Percentiles rank a stretch among this genome's conserved stretches.
These are phyloP conservation scores for Scheffersomyces coipomensis DNA, from an alignment of 805 yeast genomes.

Conservation along the genomic window DNA sequence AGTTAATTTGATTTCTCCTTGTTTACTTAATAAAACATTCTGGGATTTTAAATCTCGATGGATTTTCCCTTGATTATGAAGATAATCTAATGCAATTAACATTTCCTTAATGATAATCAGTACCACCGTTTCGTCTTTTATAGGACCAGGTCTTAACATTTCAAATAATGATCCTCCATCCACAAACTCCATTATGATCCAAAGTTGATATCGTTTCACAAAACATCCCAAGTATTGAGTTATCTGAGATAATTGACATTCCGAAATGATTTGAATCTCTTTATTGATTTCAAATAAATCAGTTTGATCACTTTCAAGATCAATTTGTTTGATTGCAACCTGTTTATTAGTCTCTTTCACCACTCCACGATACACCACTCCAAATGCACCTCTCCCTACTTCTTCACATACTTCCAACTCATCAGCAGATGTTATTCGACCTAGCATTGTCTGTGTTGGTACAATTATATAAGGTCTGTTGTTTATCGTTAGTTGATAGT, in stretches of 20 bases:
- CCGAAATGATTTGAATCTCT: conserved; percentile 68
- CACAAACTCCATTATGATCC: conserved; percentile 82
- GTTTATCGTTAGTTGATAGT: too few relatives aligned
- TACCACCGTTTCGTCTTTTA: conserved; percentile 50
- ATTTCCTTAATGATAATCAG: conserved; percentile 55
- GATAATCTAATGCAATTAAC: conserved; percentile 58
- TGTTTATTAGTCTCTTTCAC: conserved; percentile 42
- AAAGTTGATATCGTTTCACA: conserved; percentile 63
- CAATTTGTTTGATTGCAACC: conserved; percentile 67
- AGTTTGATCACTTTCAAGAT: conserved; percentile 60
- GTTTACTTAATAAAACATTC: conserved; percentile 33
- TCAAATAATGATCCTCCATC: conserved; percentile 78
- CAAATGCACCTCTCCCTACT: conserved; percentile 78
- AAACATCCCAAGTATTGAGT: conserved; percentile 73
- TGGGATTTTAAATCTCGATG: conserved; percentile 55
- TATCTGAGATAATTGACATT: conserved; percentile 60
- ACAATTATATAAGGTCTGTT: too few relatives aligned
- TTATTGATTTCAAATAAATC: conserved; percentile 71
- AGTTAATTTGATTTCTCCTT: conserved; percentile 42
- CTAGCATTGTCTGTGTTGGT: neutral
- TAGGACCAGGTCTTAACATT: conserved; percentile 56
- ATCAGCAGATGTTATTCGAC: conserved; percentile 28
- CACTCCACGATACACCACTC: conserved; percentile 67
- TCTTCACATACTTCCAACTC: conserved; percentile 47
- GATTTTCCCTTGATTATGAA: conserved; percentile 73